phyloP scores from a whole-genome alignment of 306 rosid species.

The Quercus gilva region DNA sequence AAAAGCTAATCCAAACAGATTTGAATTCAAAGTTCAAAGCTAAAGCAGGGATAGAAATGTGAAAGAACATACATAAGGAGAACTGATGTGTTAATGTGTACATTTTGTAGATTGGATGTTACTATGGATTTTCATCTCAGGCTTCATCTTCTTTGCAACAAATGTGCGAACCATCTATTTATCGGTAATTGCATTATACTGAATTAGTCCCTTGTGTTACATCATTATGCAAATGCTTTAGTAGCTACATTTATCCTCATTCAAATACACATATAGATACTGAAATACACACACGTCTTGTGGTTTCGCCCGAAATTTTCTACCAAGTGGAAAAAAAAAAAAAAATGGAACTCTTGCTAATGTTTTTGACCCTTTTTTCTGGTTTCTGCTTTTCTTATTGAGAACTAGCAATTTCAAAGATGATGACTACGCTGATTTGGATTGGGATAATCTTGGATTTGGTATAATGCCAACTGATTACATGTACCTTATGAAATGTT shows the following conservation, averaged over 20 bases:
- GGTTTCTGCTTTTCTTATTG: background rate
- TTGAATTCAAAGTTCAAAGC: no score
- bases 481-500: slow-evolving; percentile 61
- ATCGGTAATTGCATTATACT: background rate
- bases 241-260: no score
- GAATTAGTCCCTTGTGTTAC: background rate
- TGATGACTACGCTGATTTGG: slow-evolving; percentile 52
- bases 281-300: no score
- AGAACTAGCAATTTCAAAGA: slow-evolving; percentile 22
- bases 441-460: slow-evolving; percentile 85
- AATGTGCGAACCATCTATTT: slow-evolving; percentile 5
- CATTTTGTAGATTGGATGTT: slow-evolving; percentile 21
- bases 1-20: no score
- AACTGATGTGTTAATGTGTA: background rate
- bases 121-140: slow-evolving; percentile 12
- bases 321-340: no score
- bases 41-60: no score
- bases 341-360: background rate
- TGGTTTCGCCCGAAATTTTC: no score
- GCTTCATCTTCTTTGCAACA: slow-evolving; percentile 18
- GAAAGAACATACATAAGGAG: no score
- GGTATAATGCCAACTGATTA: slow-evolving; percentile 67
- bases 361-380: background rate
- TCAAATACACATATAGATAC: no score
- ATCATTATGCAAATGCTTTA: background rate